Evolutionary conservation across 2,329 filamentous ascomycete genomes (phyloP).

Genomic region (Fusarium sp.): DNA sequence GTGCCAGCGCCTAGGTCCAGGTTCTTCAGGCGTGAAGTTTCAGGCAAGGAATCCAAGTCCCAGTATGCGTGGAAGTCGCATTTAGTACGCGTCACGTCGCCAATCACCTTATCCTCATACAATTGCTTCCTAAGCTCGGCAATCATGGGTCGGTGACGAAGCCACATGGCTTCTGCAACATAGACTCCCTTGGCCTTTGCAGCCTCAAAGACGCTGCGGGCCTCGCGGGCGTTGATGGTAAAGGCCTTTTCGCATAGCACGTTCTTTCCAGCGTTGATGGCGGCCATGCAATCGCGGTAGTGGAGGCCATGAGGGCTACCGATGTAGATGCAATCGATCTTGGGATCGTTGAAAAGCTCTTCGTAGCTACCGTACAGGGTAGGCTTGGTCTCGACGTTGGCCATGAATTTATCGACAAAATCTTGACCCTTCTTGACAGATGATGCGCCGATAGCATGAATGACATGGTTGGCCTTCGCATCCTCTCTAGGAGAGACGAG

Average conservation of each 20-base stretch:
- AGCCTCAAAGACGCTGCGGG: conserved; percentile 44
- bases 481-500: background rate
- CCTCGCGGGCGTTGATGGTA: conserved; percentile 50
- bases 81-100: background rate
- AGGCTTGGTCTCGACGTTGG: background rate
- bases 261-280: conserved; percentile 55
- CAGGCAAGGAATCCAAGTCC: background rate
- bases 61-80: background rate
- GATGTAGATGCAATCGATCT: conserved; percentile 56
- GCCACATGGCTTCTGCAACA: conserved; percentile 57
- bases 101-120: conserved; percentile 63
- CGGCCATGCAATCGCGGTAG: conserved; percentile 53
- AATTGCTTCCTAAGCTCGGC: conserved; percentile 27
- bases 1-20: background rate
- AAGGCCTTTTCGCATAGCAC: conserved; percentile 57
- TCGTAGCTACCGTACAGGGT: conserved; percentile 44
- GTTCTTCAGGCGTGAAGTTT: background rate
- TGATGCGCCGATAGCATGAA: background rate
- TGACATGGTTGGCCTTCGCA: conserved; percentile 1
- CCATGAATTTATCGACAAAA: background rate
- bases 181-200: conserved; percentile 53
- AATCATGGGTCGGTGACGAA: conserved; percentile 54
- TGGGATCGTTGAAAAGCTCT: conserved; percentile 51
- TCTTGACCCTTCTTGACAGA: background rate
- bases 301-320: conserved; percentile 56